These are phyloP conservation scores for Torulaspora microellipsoides DNA, from an alignment of 805 yeast species.

Conservation along the genomic window DNA sequence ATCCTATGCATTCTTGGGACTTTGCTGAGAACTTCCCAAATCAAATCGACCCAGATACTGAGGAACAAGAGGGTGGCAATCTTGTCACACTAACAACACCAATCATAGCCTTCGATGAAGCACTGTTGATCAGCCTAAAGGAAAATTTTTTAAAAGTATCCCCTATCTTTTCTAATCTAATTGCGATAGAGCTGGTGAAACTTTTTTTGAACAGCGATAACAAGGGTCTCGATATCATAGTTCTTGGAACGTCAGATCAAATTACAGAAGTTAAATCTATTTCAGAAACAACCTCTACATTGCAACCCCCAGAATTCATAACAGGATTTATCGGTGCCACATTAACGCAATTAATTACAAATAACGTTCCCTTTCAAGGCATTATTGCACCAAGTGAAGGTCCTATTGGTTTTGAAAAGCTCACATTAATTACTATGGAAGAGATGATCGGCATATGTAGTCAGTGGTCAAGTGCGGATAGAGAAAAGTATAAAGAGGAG, in stretches of 20 bases:
- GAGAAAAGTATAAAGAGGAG: conserved; percentile 18
- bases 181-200: conserved; percentile 25
- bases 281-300: conserved; percentile 24
- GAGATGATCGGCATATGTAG: conserved; percentile 23
- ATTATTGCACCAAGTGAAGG: conserved; percentile 51
- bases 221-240: conserved; percentile 32
- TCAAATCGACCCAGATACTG: conserved; percentile 20
- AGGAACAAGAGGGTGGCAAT: conserved; percentile 5
- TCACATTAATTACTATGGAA: conserved; percentile 32
- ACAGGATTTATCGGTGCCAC: conserved; percentile 53
- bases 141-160: conserved; percentile 35
- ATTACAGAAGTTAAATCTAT: conserved; percentile 23
- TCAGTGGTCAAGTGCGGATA: conserved; percentile 13
- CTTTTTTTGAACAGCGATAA: conserved; percentile 21
- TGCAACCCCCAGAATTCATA: conserved; percentile 58
- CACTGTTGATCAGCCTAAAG: conserved; percentile 23
- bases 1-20: conserved; percentile 17
- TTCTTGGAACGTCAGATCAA: conserved; percentile 31
- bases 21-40: conserved; percentile 28
- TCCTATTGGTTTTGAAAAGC: conserved; percentile 54
- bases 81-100: conserved; percentile 18
- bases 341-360: conserved; percentile 29
- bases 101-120: conserved; percentile 16
- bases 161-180: conserved; percentile 32
- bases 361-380: conserved; percentile 13